These are phyloP conservation scores for Protomyces macrosporus DNA, from an alignment of 1,139 yeast species.

Conservation along the genomic window DNA sequence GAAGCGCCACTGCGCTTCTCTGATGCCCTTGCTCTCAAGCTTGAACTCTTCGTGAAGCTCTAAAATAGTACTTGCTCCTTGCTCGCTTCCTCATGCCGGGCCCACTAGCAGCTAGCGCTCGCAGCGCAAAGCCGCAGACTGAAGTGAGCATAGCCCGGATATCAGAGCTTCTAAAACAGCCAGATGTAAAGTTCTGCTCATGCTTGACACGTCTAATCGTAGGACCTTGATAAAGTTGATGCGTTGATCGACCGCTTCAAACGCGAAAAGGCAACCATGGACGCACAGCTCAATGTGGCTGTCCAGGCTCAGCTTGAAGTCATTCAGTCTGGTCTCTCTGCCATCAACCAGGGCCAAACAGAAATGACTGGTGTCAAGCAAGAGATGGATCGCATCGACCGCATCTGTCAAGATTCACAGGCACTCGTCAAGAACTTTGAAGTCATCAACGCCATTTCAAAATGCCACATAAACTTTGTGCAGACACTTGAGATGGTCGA, in stretches of 20 bases:
- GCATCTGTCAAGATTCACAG: constrained; percentile 36
- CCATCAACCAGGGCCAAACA: constrained; percentile 37
- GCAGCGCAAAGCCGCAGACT: background rate
- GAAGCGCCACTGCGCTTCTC: too few relatives aligned
- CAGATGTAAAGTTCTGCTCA: constrained; percentile 33
- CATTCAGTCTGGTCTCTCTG: constrained; percentile 42
- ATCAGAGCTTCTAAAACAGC: constrained; percentile 35
- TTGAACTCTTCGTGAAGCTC: too few relatives aligned
- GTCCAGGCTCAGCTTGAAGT: constrained; percentile 58
- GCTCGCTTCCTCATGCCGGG: background rate
- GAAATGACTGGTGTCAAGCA: constrained; percentile 36
- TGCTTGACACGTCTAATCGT: constrained; percentile 13
- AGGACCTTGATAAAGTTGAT: constrained; percentile 54
- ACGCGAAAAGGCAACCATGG: constrained; percentile 69
- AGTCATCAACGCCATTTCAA: constrained; percentile 54
- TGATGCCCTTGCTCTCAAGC: too few relatives aligned
- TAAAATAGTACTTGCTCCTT: background rate
- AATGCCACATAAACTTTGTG: constrained; percentile 63
- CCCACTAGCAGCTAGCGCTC: background rate
- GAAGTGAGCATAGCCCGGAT: constrained; percentile 27
- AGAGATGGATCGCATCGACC: constrained; percentile 36
- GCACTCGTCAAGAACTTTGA: constrained; percentile 47
- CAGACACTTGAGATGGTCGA: constrained; percentile 62
- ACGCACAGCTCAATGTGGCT: constrained; percentile 60
- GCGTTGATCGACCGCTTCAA: constrained; percentile 54